phyloP scores from a whole-genome alignment of 805 yeast genomes.

The Tetrapisispora iriomotensis region DNA sequence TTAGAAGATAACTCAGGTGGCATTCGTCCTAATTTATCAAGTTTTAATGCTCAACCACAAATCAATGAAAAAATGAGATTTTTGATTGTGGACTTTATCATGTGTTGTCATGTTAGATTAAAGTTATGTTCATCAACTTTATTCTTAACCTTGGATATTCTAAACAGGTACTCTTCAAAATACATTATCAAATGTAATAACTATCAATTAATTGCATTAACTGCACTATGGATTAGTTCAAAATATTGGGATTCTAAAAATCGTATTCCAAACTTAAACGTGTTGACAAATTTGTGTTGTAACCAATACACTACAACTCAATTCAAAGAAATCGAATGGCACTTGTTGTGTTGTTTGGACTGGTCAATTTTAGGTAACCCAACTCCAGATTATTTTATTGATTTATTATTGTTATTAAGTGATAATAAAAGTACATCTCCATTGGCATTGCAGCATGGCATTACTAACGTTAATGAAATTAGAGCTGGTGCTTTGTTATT shows the following conservation, averaged over 20 bases:
- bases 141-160: slow-evolving; percentile 56
- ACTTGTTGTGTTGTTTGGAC: slow-evolving; percentile 48
- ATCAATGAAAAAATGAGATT: slow-evolving; percentile 50
- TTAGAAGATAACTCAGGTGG: slow-evolving; percentile 20
- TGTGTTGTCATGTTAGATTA: slow-evolving; percentile 58
- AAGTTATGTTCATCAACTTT: slow-evolving; percentile 56
- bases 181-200: slow-evolving; percentile 73
- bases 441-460: slow-evolving; percentile 9
- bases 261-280: slow-evolving; percentile 46
- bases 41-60: slow-evolving; percentile 32
- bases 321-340: slow-evolving; percentile 61
- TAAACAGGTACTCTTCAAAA: slow-evolving; percentile 79
- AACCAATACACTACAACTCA: slow-evolving; percentile 45
- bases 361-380: slow-evolving; percentile 53
- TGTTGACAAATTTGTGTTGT: slow-evolving; percentile 47
- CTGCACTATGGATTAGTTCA: slow-evolving; percentile 84
- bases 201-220: slow-evolving; percentile 76
- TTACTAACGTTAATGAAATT: slow-evolving; percentile 33
- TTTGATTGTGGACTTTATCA: slow-evolving; percentile 68
- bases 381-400: slow-evolving; percentile 55
- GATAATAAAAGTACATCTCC: slow-evolving; percentile 8
- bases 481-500: slow-evolving; percentile 49
- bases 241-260: slow-evolving; percentile 64
- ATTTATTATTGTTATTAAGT: slow-evolving; percentile 35
- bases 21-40: slow-evolving; percentile 20